Evolutionary conservation across 2,329 filamentous ascomycete species (phyloP).

Genomic region (Aspergillus aculeatus): DNA sequence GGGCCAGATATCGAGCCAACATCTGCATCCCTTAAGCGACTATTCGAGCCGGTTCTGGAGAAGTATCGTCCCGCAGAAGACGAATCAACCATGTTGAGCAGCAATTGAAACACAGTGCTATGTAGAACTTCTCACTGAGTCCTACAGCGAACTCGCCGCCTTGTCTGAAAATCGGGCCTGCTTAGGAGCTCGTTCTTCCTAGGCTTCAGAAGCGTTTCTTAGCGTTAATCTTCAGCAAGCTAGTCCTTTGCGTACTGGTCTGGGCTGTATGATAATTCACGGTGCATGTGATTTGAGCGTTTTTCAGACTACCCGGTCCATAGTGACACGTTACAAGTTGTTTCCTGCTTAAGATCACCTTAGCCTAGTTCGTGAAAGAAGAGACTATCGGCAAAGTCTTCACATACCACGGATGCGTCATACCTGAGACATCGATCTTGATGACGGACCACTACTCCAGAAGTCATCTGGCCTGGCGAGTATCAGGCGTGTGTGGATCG

Average conservation of each 20-base stretch:
- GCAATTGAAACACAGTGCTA: too few species aligned
- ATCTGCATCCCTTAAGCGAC: slow-evolving; percentile 15
- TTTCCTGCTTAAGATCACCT: not conserved
- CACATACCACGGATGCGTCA: not conserved
- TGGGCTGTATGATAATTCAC: not conserved
- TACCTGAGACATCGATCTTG: not conserved
- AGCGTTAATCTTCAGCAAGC: not conserved
- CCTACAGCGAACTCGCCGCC: too few species aligned
- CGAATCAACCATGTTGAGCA: too few species aligned
- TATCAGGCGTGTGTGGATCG: too few species aligned
- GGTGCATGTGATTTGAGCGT: not conserved
- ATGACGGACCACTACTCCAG: too few species aligned
- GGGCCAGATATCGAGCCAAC: slow-evolving; percentile 9
- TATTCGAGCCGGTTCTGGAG: slow-evolving; percentile 14
- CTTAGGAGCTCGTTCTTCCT: not conserved
- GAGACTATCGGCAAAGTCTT: not conserved
- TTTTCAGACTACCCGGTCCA: slow-evolving; percentile 5
- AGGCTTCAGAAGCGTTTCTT: not conserved
- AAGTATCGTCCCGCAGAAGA: not conserved
- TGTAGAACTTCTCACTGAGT: too few species aligned
- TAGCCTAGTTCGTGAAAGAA: not conserved
- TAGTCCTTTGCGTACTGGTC: not conserved
- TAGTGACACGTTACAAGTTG: not conserved
- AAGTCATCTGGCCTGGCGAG: too few species aligned
- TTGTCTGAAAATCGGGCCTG: not conserved